A percentile compares a stretch with the other conserved stretches of the same genome.
These are phyloP conservation scores for Trichosporon inkin DNA, from an alignment of 1,284 basidiomycete species.

Conservation along the genomic window DNA sequence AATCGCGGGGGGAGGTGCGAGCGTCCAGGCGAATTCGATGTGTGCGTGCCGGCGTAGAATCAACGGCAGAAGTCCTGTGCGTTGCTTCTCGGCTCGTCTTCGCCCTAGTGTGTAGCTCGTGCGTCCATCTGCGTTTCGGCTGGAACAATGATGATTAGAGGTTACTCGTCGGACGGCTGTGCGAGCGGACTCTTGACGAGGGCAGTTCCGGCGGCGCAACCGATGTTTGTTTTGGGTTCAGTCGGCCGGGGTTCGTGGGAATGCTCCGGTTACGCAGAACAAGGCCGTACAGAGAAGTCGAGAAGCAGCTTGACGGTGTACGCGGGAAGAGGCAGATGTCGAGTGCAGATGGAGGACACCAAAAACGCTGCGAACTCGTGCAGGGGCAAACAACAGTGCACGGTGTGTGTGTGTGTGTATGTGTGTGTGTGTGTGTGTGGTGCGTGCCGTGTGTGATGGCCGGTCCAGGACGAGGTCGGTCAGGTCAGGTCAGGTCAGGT, in stretches of 20 bases:
- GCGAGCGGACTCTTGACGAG: not conserved
- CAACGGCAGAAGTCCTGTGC: constrained; percentile 3
- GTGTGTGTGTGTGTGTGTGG: too few relatives aligned
- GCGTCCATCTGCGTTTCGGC: constrained; percentile 1
- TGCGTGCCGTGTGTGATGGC: not conserved
- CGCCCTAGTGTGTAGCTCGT: constrained; percentile 7
- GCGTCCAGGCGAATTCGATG: constrained; percentile 1
- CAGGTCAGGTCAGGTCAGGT: not conserved
- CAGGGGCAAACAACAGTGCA: not conserved
- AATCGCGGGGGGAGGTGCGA: constrained; percentile 1
- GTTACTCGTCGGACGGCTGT: constrained; percentile 5
- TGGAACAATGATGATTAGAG: not conserved
- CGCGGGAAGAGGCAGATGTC: not conserved
- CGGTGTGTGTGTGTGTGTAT: too few relatives aligned
- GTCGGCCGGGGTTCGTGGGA: not conserved
- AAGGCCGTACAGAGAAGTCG: not conserved
- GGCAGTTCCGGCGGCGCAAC: not conserved
- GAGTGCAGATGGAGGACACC: not conserved
- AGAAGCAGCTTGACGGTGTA: not conserved
- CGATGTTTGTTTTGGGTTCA: not conserved
- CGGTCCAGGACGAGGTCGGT: not conserved
- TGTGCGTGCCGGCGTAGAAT: constrained; percentile 1
- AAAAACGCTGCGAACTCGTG: not conserved
- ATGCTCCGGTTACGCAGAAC: not conserved
- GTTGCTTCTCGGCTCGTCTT: constrained; percentile 6